These are phyloP conservation scores for Pseudogymnoascus sp. DNA, from an alignment of 2,329 filamentous ascomycete genomes.

Conservation along the genomic window DNA sequence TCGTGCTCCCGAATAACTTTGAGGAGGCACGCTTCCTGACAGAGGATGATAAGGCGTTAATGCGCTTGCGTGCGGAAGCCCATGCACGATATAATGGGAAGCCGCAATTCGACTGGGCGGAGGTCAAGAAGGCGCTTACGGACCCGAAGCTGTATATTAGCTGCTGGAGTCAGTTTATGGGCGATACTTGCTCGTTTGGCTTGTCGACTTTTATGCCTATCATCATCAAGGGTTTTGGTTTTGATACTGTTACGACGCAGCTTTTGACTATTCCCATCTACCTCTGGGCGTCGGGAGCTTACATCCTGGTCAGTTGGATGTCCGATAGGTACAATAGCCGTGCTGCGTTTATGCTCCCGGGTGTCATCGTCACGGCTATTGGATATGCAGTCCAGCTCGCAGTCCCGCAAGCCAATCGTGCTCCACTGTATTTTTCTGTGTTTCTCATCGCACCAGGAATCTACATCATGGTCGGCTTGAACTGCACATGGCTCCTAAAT, in stretches of 20 bases:
- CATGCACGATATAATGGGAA: slow-evolving; percentile 41
- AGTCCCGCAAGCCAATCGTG: background rate
- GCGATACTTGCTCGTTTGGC: slow-evolving; percentile 35
- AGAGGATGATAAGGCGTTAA: slow-evolving; percentile 42
- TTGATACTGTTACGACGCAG: slow-evolving; percentile 43
- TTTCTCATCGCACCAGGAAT: slow-evolving; percentile 33
- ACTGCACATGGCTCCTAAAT: slow-evolving; percentile 39
- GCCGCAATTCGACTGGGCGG: slow-evolving; percentile 43
- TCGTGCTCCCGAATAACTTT: slow-evolving; percentile 41
- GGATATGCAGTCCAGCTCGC: slow-evolving; percentile 15
- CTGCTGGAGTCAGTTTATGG: slow-evolving; percentile 22
- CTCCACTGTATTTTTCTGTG: background rate
- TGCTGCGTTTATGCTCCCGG: slow-evolving; percentile 9
- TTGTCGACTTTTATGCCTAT: slow-evolving; percentile 52
- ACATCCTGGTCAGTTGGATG: slow-evolving; percentile 38
- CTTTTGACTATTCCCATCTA: slow-evolving; percentile 52
- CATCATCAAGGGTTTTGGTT: slow-evolving; percentile 47
- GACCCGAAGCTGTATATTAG: slow-evolving; percentile 48
- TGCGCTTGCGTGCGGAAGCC: slow-evolving; percentile 40
- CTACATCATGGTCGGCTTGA: slow-evolving; percentile 42
- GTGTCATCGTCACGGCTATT: slow-evolving; percentile 10
- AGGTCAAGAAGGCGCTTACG: slow-evolving; percentile 39
- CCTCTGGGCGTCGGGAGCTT: slow-evolving; percentile 40
- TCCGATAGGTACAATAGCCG: slow-evolving; percentile 34
- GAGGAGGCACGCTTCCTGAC: slow-evolving; percentile 42